Base-by-base conservation (phyloP, 805 yeast species). In the Kregervanrija pseudodelftensis region DNA sequence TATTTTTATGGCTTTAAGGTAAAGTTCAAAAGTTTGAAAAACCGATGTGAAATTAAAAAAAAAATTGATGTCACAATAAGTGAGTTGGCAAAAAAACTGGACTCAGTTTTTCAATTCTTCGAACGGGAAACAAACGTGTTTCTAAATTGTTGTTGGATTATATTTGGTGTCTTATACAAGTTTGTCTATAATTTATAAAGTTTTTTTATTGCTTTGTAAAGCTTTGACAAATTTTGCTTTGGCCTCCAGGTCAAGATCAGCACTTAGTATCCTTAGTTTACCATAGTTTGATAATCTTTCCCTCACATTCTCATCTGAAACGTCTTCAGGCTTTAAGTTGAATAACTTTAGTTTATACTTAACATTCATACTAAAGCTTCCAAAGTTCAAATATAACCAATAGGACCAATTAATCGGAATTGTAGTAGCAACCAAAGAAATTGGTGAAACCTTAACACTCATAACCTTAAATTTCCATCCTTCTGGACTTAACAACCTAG, bases 191-290 rank as follows among this genome's bases (percentile, higher is more conserved):
- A 15, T 13, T 36, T 36, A 15, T 13, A 15, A 11, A 12, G n/a
- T 36, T 12, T 13, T 36, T 22, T 7, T 37, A 14, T 12, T 17
- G 5, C 5, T 56, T 22, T 22, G 28, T 22, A 22, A 22, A 22
- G 28, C 28, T 22, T 22, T 49, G 14, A 69, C 57, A 53, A 78
- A 80, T 41, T 65, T 63, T 4, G 52, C 46, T 59, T 81, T 81
- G 13, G 73, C 67, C 1, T 53, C 56, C 1, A 67, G 46, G 34
- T 66, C 67, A 32, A 81, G 63, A 1, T 67, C 67, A 12, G 63
- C 63, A 4, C 80, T 77, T 0, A 79, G 67, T 3, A 70, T 58
- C 44, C 74, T 72, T 44, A 76, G 60, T 43, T 75, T 69, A 30
- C 83, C 83, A 30, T 65, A 68, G 35, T 67, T 70, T 1, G 67